Percentiles rank a stretch among this genome's conserved stretches.
phyloP scores from a whole-genome alignment of 2,329 filamentous ascomycete species.

The Epichloe gansuensis region DNA sequence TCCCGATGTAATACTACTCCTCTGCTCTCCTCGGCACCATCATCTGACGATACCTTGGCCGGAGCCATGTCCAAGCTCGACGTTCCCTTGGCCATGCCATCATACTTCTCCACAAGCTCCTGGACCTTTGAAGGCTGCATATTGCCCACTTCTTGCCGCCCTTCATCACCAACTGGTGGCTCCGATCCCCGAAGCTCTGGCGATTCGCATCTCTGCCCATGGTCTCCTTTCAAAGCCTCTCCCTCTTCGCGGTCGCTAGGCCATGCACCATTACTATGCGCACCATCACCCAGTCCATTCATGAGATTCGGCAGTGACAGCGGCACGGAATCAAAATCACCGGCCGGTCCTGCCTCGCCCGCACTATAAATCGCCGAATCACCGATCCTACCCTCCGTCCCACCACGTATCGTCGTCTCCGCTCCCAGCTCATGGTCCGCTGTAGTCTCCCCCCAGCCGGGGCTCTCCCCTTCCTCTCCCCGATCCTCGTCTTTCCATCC shows the following conservation, averaged over 20 bases:
- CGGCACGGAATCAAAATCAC: not conserved
- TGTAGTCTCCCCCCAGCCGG: constrained; percentile 18
- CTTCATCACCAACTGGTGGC: constrained; percentile 9
- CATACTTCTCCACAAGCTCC: constrained; percentile 36
- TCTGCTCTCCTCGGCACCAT: not conserved
- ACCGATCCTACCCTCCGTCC: constrained; percentile 15
- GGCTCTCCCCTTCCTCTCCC: constrained; percentile 10
- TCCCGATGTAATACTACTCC: not conserved
- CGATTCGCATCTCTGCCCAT: constrained; percentile 8
- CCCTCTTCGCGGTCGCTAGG: not conserved
- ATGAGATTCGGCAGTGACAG: not conserved
- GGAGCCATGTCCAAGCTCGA: not conserved
- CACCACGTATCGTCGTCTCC: constrained; percentile 5
- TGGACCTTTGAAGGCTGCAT: constrained; percentile 33
- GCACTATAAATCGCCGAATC: too few species aligned
- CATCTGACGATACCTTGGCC: not conserved
- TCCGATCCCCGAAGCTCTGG: constrained; percentile 5
- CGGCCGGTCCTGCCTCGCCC: constrained; percentile 9
- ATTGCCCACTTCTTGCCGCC: constrained; percentile 5
- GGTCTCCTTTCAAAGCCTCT: not conserved
- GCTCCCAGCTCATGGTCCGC: not conserved
- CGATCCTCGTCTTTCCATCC: constrained; percentile 21
- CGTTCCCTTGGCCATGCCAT: constrained; percentile 25
- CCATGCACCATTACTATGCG: not conserved
- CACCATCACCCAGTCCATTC: not conserved